Base-by-base conservation (phyloP, 306 rosid species). In the Crotalaria pallida region DNA sequence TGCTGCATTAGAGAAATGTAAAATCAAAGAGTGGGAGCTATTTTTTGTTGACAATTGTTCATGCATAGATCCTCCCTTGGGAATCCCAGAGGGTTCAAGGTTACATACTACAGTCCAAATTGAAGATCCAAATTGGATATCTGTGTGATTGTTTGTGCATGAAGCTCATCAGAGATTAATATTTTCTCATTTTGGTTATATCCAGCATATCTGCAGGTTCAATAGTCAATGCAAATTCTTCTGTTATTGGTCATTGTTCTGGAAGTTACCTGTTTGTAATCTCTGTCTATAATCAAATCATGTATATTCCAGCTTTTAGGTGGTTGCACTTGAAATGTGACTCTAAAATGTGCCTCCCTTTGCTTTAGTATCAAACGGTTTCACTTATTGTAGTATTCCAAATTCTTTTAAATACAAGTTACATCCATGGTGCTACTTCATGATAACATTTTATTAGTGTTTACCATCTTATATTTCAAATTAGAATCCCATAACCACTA, bases 21-120 rank as follows among this genome's bases (percentile, higher is more conserved):
- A 82, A 65, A 91, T 91, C 49, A 80, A 84, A 73, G 96, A 78
- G 60, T 88, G 97, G 96, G 97, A 87, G 79, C 81, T 87, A 1
- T 86, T 21, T 45, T 29, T 33, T 1, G 93, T 87, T 38, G 84
- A 88, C 36, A 91, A 91, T 79, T 79, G 88, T 79, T 84, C 91
- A 1, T 88, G 82, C 77, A 41, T 15, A 24, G 80, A 74, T 79
- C 79, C 93, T 78, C 91, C 96, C 1, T 62, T 90, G 71, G 96
- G 91, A 73, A 87, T 88, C 58, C 96, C 94, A 11, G 93, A 84
- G 51, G 91, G 87, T 78, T 86, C 91, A 31, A 71, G 75, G 38
- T 79, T 90, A 68, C 91, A 87, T 77, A 9, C 72, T 3, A 9
- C 49, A 5, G 68, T 86, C 22, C 68, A 72, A 72, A 29, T 79